Evolutionary conservation across 2,329 filamentous ascomycete genomes (phyloP), one percentile per base, ranked within the genome.

Genomic region (Ascochyta pisi): DNA sequence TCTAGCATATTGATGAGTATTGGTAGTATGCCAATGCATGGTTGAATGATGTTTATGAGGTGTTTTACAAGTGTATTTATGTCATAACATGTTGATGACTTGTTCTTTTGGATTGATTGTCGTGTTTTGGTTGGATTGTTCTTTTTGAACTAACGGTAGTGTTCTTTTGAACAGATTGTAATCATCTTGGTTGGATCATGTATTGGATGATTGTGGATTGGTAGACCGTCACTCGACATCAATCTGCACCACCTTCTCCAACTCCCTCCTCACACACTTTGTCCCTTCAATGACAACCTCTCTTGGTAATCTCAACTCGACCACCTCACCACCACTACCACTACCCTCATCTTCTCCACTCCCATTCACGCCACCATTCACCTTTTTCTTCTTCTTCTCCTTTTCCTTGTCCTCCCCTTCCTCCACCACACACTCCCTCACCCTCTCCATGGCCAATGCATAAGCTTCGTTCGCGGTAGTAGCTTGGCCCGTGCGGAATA

Each of bases 401-500:
- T 52, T 8, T 3, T 60, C 38, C 65, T 54, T 33, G 58, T 16
- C 6, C 9, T 27, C 26, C 2, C 6, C 29, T 9, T 15, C 29
- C 7, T 50, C 53, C 6, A 24, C 19, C 53, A 56, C 51, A 7
- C 42, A 56, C 24, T 33, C 47, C 50, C 64, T 49, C 48, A 73
- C 65, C 47, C 64, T 71, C 24, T 73, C 77, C 60, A 84, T 77
- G 13, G 87, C 81, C 27, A 80, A 78, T 16, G 77, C 78, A 69
- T 84, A 77, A 40, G 86, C 77, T 50, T 87, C 83, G 49, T 83
- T 81, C 62, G 83, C 84, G 29, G 79, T 84, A 51, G 80, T 80
- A 66, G 82, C 84, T 50, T 84, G 81, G 42, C 84, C 84, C 24
- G 79, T 82, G 62, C 84, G 82, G 50, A 87, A 81, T 37, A 87